These are phyloP conservation scores for Kockiozyma suomiensis DNA, from an alignment of 805 yeast genomes.

Conservation along the genomic window DNA sequence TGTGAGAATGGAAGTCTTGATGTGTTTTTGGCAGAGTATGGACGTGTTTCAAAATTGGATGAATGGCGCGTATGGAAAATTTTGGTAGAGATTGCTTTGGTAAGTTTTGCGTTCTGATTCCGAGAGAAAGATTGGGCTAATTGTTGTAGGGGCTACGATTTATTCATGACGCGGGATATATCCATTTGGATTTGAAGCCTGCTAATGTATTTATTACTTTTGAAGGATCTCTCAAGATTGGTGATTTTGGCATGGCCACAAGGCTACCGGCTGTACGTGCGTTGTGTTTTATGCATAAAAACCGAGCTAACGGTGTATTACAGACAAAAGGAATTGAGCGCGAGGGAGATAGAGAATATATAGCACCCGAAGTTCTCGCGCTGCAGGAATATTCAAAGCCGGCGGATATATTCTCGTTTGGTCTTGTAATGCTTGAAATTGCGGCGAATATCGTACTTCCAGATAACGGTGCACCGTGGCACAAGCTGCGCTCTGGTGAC, in stretches of 20 bases:
- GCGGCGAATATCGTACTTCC: slow-evolving; percentile 95
- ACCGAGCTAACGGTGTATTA: background rate
- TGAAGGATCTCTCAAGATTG: slow-evolving; percentile 91
- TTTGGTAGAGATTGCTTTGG: slow-evolving; percentile 70
- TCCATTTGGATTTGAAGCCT: slow-evolving; percentile 92
- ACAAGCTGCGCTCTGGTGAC: slow-evolving; percentile 91
- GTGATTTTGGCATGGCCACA: slow-evolving; percentile 95
- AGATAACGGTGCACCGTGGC: slow-evolving; percentile 96
- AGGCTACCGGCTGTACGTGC: slow-evolving; percentile 57
- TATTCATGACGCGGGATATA: slow-evolving; percentile 72
- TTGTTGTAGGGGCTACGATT: slow-evolving; percentile 61
- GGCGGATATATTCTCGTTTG: slow-evolving; percentile 94
- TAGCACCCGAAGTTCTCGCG: slow-evolving; percentile 93
- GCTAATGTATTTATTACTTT: slow-evolving; percentile 92
- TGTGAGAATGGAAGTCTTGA: slow-evolving; percentile 94
- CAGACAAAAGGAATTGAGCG: slow-evolving; percentile 63
- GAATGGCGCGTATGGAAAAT: slow-evolving; percentile 99
- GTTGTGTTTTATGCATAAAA: slow-evolving; percentile 44
- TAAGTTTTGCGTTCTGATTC: background rate
- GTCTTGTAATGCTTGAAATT: slow-evolving; percentile 88
- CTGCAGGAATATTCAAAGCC: slow-evolving; percentile 82
- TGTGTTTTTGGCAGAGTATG: slow-evolving; percentile 75
- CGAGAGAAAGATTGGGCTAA: background rate
- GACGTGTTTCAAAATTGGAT: slow-evolving; percentile 75
- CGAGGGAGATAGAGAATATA: slow-evolving; percentile 96